phyloP scores from a whole-genome alignment of 306 rosid species.

The Quercus dentata region DNA sequence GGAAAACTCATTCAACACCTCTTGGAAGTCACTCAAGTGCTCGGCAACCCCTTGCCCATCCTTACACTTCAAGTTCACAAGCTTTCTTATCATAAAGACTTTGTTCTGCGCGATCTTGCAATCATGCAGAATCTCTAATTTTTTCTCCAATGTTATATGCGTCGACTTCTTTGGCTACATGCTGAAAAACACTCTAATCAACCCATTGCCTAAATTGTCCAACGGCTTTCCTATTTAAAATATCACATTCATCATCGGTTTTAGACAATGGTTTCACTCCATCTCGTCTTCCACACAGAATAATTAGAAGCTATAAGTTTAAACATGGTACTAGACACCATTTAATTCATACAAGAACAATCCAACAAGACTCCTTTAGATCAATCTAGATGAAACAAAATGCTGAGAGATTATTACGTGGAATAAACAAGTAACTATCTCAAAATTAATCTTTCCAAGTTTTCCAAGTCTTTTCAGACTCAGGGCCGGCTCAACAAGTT shows the following conservation, averaged over 20 bases:
- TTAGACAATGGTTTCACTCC: not conserved
- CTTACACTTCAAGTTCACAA: not conserved
- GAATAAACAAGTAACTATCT: too few relatives aligned
- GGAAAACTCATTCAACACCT: not conserved
- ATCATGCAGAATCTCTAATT: too few relatives aligned
- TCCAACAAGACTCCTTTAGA: too few relatives aligned
- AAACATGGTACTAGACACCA: too few relatives aligned
- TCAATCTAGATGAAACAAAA: too few relatives aligned
- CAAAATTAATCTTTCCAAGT: too few relatives aligned
- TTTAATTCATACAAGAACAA: not conserved
- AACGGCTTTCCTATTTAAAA: not conserved
- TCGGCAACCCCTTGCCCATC: not conserved
- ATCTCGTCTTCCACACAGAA: not conserved
- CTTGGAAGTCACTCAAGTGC: constrained; percentile 3
- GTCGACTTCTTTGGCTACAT: not conserved
- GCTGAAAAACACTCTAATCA: not conserved
- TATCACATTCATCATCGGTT: not conserved
- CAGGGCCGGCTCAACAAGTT: too few relatives aligned
- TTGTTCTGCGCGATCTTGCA: too few relatives aligned
- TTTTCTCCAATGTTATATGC: not conserved
- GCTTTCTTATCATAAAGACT: not conserved
- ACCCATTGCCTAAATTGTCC: not conserved
- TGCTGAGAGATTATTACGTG: too few relatives aligned
- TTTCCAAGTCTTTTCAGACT: too few relatives aligned
- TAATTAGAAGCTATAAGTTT: too few relatives aligned